Evolutionary conservation across 768 basidiomycete genomes (phyloP), one percentile per base, ranked within the genome.

Genomic region (Mycena leptocephala): DNA sequence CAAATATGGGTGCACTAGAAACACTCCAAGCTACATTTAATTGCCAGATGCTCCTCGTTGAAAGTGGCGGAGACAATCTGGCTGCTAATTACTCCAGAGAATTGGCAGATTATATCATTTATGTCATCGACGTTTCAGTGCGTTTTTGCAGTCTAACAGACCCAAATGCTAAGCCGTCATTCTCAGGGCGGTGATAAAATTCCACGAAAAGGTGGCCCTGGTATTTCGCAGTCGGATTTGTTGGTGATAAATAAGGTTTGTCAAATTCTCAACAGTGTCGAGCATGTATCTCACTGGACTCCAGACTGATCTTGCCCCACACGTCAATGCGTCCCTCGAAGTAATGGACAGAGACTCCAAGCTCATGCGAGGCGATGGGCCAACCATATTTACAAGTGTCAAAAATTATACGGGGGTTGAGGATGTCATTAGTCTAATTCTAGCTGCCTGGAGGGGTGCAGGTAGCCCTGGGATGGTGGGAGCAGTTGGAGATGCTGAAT

Each of bases 81-180:
- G 97, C 98, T 41, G 97, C 98, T 5, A 99, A 99, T 86, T 99
- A 99, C 84, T 97, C 96, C 39, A 89, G 98, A 75, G 98, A 99
- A 83, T 87, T 99, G 66, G 98, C 98, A 7, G 98, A 99, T 83
- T 99, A 97, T 83, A 99, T 98, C 83, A 96, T 98, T 83, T 96
- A 96, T 85, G 95, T 96, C 62, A 96, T 96, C 75, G 95, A 96
- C 81, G 95, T 96, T 76, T 92, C 95, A 73, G 95, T 95, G 76
- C 80, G 90, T 83, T 53, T 70, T 67, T 71, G 14, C 39, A 10
- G 56, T 69, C 16, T 55, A 32, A 10, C 26, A 6, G 39, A 30
- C 81, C 48, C 22, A 24, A 51, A 56, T 58, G 22, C 39, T 64
- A 39, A 70, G 22, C 32, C 20, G 64, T 37, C 37, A 43, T 78